A percentile compares a stretch with the other conserved stretches of the same genome.
phyloP scores from a whole-genome alignment of 129 eudicot genomes.

The Tanacetum coccineum region DNA sequence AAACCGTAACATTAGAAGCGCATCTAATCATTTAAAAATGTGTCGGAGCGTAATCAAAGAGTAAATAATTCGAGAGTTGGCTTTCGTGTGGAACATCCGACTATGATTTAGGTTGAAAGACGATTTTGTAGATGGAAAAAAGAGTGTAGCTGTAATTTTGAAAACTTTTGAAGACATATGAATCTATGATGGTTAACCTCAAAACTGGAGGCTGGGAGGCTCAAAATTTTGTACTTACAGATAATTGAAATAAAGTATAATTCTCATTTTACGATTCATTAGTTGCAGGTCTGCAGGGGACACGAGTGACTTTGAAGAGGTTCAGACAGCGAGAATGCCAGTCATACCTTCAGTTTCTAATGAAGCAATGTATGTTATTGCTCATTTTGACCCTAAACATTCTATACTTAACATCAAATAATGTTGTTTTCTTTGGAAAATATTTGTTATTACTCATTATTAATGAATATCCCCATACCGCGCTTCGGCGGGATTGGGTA shows the following conservation, averaged over 20 bases:
- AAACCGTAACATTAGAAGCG: neutral
- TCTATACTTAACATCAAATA: too few species aligned
- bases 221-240: neutral
- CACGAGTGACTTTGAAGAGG: neutral
- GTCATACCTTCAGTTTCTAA: neutral
- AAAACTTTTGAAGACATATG: neutral
- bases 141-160: neutral
- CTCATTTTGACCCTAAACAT: too few species aligned
- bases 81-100: neutral
- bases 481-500: too few species aligned
- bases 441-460: too few species aligned
- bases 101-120: conserved; percentile 1
- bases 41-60: too few species aligned
- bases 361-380: too few species aligned
- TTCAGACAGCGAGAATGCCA: neutral
- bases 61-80: too few species aligned
- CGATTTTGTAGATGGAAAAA: neutral
- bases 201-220: neutral
- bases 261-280: conserved; percentile 3
- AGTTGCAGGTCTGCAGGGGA: neutral
- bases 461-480: too few species aligned
- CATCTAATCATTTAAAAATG: neutral
- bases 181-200: neutral
- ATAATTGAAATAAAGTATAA: neutral
- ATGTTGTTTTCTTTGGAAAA: too few species aligned